Evolutionary conservation across 2,329 filamentous ascomycete species (phyloP).

Genomic region (Hypoxylon sp.): DNA sequence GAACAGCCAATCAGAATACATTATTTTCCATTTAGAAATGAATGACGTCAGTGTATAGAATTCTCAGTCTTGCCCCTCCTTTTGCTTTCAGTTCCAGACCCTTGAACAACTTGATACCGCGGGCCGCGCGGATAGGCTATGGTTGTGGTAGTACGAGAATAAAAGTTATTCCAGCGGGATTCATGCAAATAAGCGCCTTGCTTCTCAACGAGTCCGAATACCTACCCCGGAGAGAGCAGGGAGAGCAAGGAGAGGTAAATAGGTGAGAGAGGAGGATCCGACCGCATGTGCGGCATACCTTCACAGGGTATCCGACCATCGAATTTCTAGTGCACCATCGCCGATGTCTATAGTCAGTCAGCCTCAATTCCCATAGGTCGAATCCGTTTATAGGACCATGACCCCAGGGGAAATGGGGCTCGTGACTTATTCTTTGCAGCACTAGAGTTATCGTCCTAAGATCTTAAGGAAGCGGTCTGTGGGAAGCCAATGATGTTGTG

Average conservation of each 20-base stretch:
- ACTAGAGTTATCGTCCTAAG: constrained; percentile 3
- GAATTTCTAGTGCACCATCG: constrained; percentile 34
- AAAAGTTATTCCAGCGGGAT: not conserved
- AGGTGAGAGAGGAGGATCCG: constrained; percentile 16
- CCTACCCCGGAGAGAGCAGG: too few species aligned
- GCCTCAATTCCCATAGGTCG: constrained; percentile 10
- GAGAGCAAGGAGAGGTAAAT: too few species aligned
- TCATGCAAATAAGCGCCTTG: constrained; percentile 20
- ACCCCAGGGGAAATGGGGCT: constrained; percentile 18
- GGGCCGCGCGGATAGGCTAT: constrained; percentile 8
- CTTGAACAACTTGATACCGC: not conserved
- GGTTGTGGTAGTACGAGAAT: not conserved
- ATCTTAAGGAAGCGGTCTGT: constrained; percentile 24
- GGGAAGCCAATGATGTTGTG: constrained; percentile 4
- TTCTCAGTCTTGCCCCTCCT: constrained; percentile 22
- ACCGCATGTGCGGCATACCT: constrained; percentile 17
- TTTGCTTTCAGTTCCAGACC: not conserved
- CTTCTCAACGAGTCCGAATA: too few species aligned
- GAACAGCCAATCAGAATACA: constrained; percentile 18
- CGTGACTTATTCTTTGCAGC: constrained; percentile 21
- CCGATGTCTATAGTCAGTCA: constrained; percentile 23
- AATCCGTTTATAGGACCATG: constrained; percentile 4
- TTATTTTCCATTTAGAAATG: constrained; percentile 12
- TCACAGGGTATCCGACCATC: constrained; percentile 33
- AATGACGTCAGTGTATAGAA: constrained; percentile 27